Evolutionary conservation across 179 eudicot genomes (phyloP), one percentile per base, ranked within the genome.

Genomic region (Spinacia oleracea): DNA sequence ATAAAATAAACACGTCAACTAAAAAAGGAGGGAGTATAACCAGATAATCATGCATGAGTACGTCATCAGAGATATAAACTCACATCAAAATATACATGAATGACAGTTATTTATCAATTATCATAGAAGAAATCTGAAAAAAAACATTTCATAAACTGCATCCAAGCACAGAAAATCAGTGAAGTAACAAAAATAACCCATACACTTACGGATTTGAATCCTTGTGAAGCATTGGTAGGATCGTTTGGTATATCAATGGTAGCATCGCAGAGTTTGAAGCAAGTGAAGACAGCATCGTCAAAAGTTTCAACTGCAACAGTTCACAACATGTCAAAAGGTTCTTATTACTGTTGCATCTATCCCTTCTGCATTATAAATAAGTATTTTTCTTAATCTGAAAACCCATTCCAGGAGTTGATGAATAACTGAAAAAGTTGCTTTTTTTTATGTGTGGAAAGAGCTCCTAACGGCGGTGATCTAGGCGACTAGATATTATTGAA

Each of bases 181-280:
- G 5, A 14, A 65, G 58, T 56, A 65, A 50, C 9, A 1, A 46
- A 32, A 62, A 64, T 23, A 63, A 11, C 15, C 72, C 80, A 70
- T 78, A 65, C 63, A 71, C 93, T 77, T 90, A 96, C 99, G 88
- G 88, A 78, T 94, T 87, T 46, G 88, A 87, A 86, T 91, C 92
- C 78, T 85, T 90, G 70, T 84, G 93, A 82, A 96, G 93, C 98
- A 96, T 96, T 55, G 99, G 99, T 80, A 87, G 75, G 46, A 96
- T 82, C 50, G 93, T 84, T 86, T 96, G 97, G 66, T 91, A 82
- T 74, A 94, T 62, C 55, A 96, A 82, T 2, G 99, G 97, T 51
- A 87, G 80, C 96, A 96, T 92, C 60, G 90, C 85, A 80, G 96
- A 79, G 81, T 96, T 94, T 58, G 96, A 92, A 82, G 93, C 99